Evolutionary conservation across 1,284 basidiomycete genomes (phyloP), one percentile per base, ranked within the genome.

Genomic region (Mycosarcoma maydis): DNA sequence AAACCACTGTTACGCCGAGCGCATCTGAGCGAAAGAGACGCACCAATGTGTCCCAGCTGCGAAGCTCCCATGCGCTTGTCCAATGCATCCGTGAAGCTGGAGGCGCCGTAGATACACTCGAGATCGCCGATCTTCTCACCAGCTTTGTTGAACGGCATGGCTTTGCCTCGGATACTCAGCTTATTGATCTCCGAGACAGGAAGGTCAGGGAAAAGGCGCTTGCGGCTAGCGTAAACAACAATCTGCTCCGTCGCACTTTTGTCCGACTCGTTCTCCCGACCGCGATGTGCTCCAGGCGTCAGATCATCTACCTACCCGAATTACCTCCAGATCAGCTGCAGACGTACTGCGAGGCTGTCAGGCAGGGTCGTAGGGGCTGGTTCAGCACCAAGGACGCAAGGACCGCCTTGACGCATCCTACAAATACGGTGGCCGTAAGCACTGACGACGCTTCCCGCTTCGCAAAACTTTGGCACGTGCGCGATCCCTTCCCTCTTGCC

Each of bases 281-380:
- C 14, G 47, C 51, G 1, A 2, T 11, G 0, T 41, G 20, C 11
- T 34, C 57, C 3, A 41, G 55, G 42, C 58, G 69, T 8, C 64
- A 67, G 41, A 64, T 72, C 59, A 45, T 72, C 52, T 64, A 59
- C 20, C 22, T 64, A 2, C 48, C 69, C 17, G 58, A 67, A 4
- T 20, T 67, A 29, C 39, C 59, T 4, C n/a, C 52, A 14, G 55
- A 55, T 14, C 17, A 50, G 40, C 36, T 72, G 36, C 69, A 64
- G 24, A 17, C 17, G 9, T 72, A 62, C 23, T 67, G 62, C 23
- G 52, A 62, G 17, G 64, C 43, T 4, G 64, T 72, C 24, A 43
- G 44, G 20, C 27, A 48, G 16, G 64, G 59, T 22, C 33, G 33
- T 0, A 52, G 26, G 0, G 69, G 69, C 42, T 72, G 69, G 69